Base-by-base conservation (phyloP, 2,329 filamentous ascomycete genomes). In the Arthroderma sp. region DNA sequence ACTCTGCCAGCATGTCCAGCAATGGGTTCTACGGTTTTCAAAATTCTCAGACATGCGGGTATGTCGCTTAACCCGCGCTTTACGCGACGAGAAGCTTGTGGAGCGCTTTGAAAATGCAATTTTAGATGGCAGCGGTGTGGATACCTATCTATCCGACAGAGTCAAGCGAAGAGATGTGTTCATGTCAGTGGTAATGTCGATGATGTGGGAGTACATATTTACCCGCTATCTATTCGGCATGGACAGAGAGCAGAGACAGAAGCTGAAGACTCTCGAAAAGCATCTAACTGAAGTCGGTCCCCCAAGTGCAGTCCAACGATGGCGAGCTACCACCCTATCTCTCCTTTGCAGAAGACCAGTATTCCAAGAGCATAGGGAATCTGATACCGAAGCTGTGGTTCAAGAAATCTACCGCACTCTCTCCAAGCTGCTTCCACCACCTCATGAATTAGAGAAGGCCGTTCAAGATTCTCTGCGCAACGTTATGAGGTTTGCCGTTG, bases 201-300 rank as follows among this genome's bases (percentile, higher is more conserved):
- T 98, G 87, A 81, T 98, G 42, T 98, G 88, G 88, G 91, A 98
- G 64, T 95, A 93, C 59, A 81, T 98, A 60, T 98, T 98, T 61
- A 95, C 89, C 6, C 80, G 91, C 51, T 98, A 98, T 63, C 79
- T 98, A 28, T 98, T 98, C 61, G 91, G 91, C 56, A 94, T 98
- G 86, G 91, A 98, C 61, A 78, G 88, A 55, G 91, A 96, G 65
- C 91, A 98, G 66, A 80, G 91, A 55, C 88, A 96, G 64, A 96
- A 96, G 66, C 81, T 98, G 62, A 96, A 98, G 69, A 80, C 83
- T 31, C 76, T 98, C 6, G 93, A 98, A 68, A 95, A 94, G 70
- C 81, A 84, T 34, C 74, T 98, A 29, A 75, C 77, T 15, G 91
- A 98, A 60, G 84, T 94, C 55, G 91, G 89, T 40, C 86, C 89